Evolutionary conservation across 306 rosid genomes (phyloP).

Genomic region (Vicia villosa): DNA sequence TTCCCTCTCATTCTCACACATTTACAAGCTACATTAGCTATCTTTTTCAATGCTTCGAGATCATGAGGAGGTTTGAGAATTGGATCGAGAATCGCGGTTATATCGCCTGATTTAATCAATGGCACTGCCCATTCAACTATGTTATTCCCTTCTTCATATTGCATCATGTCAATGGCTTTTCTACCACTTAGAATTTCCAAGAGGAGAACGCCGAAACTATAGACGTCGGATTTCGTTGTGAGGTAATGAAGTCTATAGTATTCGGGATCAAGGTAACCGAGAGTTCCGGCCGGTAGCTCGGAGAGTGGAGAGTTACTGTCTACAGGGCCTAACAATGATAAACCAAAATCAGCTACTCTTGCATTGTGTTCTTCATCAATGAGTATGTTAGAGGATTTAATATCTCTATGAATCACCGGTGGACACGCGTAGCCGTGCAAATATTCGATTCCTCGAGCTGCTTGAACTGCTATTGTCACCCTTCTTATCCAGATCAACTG

Average conservation of each 20-base stretch:
- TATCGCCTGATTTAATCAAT: slow-evolving; percentile 68
- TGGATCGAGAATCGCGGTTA: slow-evolving; percentile 61
- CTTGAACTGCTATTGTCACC: slow-evolving; percentile 92
- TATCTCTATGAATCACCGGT: slow-evolving; percentile 91
- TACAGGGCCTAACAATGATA: slow-evolving; percentile 78
- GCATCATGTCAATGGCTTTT: slow-evolving; percentile 96
- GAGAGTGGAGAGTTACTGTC: slow-evolving; percentile 88
- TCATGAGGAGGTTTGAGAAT: slow-evolving; percentile 66
- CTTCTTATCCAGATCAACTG: slow-evolving; percentile 84
- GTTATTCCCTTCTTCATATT: slow-evolving; percentile 74
- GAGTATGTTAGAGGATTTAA: slow-evolving; percentile 92
- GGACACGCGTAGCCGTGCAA: slow-evolving; percentile 92
- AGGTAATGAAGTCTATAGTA: slow-evolving; percentile 96
- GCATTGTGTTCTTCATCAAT: slow-evolving; percentile 98
- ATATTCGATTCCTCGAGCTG: slow-evolving; percentile 86
- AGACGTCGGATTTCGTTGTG: slow-evolving; percentile 94
- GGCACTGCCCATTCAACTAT: slow-evolving; percentile 99
- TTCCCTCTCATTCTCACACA: slow-evolving; percentile 97
- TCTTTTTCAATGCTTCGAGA: slow-evolving; percentile 79
- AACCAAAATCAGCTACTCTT: slow-evolving; percentile 90
- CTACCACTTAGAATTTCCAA: slow-evolving; percentile 89
- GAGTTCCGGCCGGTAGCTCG: slow-evolving; percentile 92
- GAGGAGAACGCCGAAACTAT: slow-evolving; percentile 87
- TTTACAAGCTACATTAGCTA: slow-evolving; percentile 89
- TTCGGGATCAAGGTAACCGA: slow-evolving; percentile 96